Base-by-base conservation (phyloP, 257 asterid species). In the Prunella vulgaris region DNA sequence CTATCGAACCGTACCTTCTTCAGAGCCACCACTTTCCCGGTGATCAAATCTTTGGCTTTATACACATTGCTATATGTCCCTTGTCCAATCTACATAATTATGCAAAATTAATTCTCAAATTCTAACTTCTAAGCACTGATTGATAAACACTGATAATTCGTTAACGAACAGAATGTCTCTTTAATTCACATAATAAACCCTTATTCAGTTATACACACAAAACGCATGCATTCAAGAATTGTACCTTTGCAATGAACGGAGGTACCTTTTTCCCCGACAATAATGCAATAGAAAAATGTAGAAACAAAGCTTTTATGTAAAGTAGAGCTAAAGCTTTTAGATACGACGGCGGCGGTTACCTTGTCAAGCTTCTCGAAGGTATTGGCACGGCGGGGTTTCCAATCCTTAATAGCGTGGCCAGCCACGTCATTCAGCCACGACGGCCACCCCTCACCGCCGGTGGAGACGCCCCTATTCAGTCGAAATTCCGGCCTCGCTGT, bases 1-100 rank as follows among this genome's bases (percentile, higher is more conserved):
- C 78, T 88, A 80, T 93, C 97, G 37, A 93, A 93, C 66, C 99
- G 71, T 58, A 93, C 99, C 82, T 90, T 90, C 84, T 93, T 93
- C 69, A 93, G 73, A 18, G 99, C 98, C 74, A 93, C 97, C 44
- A 88, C 76, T 76, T 90, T 88, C 71, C 97, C 98, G 0, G 90
- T 90, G 28, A 87, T 76, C 86, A 90, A 82, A 76, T 93, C 98
- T 85, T 81, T 88, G 15, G 97, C 98, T 77, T 90, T 93, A 74
- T 93, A 93, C 74, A 93, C 98, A 70, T 93, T 93, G 90, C 98
- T 93, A 54, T 92, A 92, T 20, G 98, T 92, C 59, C 98, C 98
- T 73, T 92, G 98, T 73, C 98, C 98, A 78, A 90, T 90, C 98
- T 93, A 82, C 80, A 71, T 10, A 74, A 62, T 59, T 35, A 32